A percentile compares a stretch with the other conserved stretches of the same genome.
phyloP scores from a whole-genome alignment of 305 asterid species.

The Withania somnifera region DNA sequence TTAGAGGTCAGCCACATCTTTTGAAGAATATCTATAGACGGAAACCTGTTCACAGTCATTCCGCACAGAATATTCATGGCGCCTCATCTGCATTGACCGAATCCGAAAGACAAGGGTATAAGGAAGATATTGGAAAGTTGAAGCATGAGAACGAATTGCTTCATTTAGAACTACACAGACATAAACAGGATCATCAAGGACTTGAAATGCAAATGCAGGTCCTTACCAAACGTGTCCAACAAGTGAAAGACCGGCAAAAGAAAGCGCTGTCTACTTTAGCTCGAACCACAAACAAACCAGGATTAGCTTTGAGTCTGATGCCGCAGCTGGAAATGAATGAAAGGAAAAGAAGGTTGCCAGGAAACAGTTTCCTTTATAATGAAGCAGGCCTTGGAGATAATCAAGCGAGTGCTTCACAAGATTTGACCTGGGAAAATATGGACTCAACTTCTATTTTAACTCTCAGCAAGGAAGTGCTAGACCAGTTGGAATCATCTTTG shows the following conservation, averaged over 20 bases:
- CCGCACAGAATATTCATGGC: conserved; percentile 26
- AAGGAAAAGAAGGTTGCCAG: conserved; percentile 58
- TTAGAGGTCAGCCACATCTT: conserved; percentile 54
- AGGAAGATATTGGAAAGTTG: conserved; percentile 46
- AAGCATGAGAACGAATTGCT: conserved; percentile 39
- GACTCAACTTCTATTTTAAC: conserved; percentile 31
- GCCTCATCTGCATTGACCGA: conserved; percentile 33
- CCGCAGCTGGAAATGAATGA: conserved; percentile 33
- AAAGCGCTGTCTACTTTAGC: conserved; percentile 45
- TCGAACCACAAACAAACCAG: conserved; percentile 25
- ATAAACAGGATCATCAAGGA: conserved; percentile 34
- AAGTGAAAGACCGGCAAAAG: conserved; percentile 27
- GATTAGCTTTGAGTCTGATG: conserved; percentile 24
- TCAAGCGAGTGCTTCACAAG: conserved; percentile 20
- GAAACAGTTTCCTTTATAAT: conserved; percentile 22
- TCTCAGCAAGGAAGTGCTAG: conserved; percentile 40
- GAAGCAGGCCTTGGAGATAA: conserved; percentile 23
- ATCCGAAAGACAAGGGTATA: conserved; percentile 45
- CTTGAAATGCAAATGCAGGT: conserved; percentile 27
- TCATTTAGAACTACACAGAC: conserved; percentile 29
- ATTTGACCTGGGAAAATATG: conserved; percentile 15
- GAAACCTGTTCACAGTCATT: conserved; percentile 76
- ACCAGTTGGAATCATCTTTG: conserved; percentile 53
- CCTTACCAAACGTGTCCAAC: conserved; percentile 33
- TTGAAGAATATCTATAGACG: conserved; percentile 64